Percentiles rank a stretch among this genome's conserved stretches.
phyloP scores from a whole-genome alignment of 176 grass and related monocot species.

The Chrysopogon serrulatus region DNA sequence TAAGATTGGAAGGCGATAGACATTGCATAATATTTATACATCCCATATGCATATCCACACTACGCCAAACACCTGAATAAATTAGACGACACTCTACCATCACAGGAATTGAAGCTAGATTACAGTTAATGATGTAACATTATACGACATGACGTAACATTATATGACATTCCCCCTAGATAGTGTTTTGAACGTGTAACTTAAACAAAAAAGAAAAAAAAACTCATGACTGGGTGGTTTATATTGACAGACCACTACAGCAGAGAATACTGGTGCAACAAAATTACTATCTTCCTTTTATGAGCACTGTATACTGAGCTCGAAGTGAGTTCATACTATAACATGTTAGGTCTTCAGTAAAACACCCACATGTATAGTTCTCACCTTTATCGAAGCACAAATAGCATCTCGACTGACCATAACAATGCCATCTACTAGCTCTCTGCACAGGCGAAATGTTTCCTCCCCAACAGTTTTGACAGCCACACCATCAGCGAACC shows the following conservation, averaged over 20 bases:
- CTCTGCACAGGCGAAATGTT: slow-evolving; percentile 79
- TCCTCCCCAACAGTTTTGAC: slow-evolving; percentile 96
- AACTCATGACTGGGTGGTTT: neutral
- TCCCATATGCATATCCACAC: too few species aligned
- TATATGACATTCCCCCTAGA: neutral
- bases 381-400: slow-evolving; percentile 99
- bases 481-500: slow-evolving; percentile 97
- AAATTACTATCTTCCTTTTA: neutral
- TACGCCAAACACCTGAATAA: neutral
- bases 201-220: too few species aligned
- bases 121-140: neutral
- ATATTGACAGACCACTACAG: neutral
- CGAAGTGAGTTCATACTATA: neutral
- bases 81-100: neutral
- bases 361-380: neutral
- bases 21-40: neutral
- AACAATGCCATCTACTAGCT: slow-evolving; percentile 95
- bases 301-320: neutral
- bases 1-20: slow-evolving; percentile 4
- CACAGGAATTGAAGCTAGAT: neutral
- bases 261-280: neutral
- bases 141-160: too few species aligned
- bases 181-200: neutral
- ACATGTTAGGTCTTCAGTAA: neutral
- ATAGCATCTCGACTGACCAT: slow-evolving; percentile 94